phyloP scores from a whole-genome alignment of 176 grass and related monocot species.

The Avena insularis region DNA sequence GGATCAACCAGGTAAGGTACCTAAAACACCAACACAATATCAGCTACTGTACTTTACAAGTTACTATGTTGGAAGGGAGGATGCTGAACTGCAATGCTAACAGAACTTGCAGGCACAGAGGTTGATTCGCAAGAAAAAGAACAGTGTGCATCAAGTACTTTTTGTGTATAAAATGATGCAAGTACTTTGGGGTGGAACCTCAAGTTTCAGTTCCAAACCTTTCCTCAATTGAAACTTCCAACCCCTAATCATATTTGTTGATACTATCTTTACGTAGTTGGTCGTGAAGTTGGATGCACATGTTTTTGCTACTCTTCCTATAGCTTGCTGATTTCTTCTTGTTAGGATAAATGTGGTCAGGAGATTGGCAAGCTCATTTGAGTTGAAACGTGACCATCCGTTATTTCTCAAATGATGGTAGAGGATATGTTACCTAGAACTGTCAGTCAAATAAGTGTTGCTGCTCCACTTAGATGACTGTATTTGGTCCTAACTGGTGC shows the following conservation, averaged over 20 bases:
- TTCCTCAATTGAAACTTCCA: too few relatives aligned
- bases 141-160: not conserved
- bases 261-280: conserved; percentile 19
- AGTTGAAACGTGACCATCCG: conserved; percentile 3
- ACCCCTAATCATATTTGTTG: conserved; percentile 15
- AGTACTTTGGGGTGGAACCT: too few relatives aligned
- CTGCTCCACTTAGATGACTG: not conserved
- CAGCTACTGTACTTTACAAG: not conserved
- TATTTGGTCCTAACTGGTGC: too few relatives aligned
- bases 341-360: not conserved
- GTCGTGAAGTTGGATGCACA: not conserved
- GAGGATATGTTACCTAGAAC: not conserved
- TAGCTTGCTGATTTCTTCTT: not conserved
- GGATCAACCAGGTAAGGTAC: conserved; percentile 79
- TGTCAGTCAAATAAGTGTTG: not conserved
- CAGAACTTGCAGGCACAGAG: not conserved
- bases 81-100: not conserved
- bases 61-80: not conserved
- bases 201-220: too few relatives aligned
- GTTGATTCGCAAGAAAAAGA: not conserved
- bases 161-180: too few relatives aligned
- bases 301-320: conserved; percentile 7
- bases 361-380: not conserved
- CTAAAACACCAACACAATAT: conserved; percentile 49
- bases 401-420: not conserved